A percentile compares a stretch with the other conserved stretches of the same genome.
These are phyloP conservation scores for Hanseniaspora taiwanica DNA, from an alignment of 805 yeast genomes.

Conservation along the genomic window DNA sequence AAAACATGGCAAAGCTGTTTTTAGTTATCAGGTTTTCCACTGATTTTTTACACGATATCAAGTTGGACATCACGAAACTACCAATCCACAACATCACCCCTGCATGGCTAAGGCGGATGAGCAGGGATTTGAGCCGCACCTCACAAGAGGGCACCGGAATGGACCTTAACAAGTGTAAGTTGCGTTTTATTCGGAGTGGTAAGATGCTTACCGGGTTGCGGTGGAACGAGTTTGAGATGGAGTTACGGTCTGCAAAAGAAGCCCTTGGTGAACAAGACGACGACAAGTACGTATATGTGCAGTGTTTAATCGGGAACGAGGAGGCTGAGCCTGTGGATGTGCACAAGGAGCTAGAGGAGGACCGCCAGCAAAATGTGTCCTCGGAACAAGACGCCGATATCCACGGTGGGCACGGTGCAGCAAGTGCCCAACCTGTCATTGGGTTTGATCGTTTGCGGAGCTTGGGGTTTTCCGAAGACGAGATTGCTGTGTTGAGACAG, in stretches of 20 bases:
- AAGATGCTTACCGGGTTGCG: conserved; percentile 12
- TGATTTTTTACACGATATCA: conserved; percentile 17
- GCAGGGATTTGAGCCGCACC: conserved; percentile 13
- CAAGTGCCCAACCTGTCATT: conserved; percentile 38
- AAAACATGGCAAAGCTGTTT: conserved; percentile 1
- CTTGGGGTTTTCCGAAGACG: conserved; percentile 75
- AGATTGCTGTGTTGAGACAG: conserved; percentile 53
- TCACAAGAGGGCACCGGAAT: conserved; percentile 4
- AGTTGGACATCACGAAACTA: conserved; percentile 15
- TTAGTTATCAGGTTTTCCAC: conserved; percentile 19
- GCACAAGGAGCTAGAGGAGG: not conserved
- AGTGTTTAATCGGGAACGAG: conserved; percentile 62
- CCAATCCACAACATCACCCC: conserved; percentile 12
- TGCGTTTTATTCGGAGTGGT: conserved; percentile 20
- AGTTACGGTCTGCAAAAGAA: conserved; percentile 8
- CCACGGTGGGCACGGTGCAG: conserved; percentile 7
- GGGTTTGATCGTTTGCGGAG: conserved; percentile 78
- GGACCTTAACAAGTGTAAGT: conserved; percentile 5
- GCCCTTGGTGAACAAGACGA: conserved; percentile 26
- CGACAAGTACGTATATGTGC: conserved; percentile 40
- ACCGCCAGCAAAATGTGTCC: conserved; percentile 8
- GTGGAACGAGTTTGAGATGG: conserved; percentile 9
- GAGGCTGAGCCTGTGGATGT: conserved; percentile 44
- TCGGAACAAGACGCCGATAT: conserved; percentile 7
- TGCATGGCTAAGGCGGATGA: conserved; percentile 18